These are phyloP conservation scores for Fraxinus ornus DNA, from an alignment of 305 asterid genomes.

Conservation along the genomic window DNA sequence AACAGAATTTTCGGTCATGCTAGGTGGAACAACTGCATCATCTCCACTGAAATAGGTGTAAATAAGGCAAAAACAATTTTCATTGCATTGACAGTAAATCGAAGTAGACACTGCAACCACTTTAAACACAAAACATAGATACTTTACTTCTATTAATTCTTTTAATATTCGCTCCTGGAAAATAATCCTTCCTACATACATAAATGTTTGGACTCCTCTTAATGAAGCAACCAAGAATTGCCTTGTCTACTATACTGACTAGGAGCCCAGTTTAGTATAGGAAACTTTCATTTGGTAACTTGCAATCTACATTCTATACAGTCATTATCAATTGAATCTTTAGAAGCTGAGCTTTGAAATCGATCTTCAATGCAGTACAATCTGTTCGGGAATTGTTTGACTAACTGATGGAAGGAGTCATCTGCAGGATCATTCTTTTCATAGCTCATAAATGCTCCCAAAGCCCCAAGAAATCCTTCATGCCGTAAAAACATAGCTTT, in stretches of 20 bases:
- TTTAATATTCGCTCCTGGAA: neutral
- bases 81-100: neutral
- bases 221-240: constrained; percentile 27
- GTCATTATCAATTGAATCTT: constrained; percentile 40
- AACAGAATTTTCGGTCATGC: neutral
- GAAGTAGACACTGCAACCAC: neutral
- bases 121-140: neutral
- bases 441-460: constrained; percentile 68
- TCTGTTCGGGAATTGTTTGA: constrained; percentile 28
- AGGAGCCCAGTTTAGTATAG: neutral
- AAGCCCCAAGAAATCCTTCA: constrained; percentile 85
- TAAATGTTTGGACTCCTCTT: neutral
- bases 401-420: constrained; percentile 25
- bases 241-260: constrained; percentile 12
- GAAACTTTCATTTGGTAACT: constrained; percentile 24
- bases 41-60: neutral
- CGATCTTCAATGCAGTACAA: constrained; percentile 27
- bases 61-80: neutral
- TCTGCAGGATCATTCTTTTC: constrained; percentile 42
- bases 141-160: neutral
- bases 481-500: constrained; percentile 75
- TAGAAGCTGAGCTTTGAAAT: constrained; percentile 29
- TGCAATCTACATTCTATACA: constrained; percentile 49
- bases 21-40: neutral
- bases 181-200: neutral